phyloP scores from a whole-genome alignment of 192 early-diverging fungal species.

The Thamnidium elegans region DNA sequence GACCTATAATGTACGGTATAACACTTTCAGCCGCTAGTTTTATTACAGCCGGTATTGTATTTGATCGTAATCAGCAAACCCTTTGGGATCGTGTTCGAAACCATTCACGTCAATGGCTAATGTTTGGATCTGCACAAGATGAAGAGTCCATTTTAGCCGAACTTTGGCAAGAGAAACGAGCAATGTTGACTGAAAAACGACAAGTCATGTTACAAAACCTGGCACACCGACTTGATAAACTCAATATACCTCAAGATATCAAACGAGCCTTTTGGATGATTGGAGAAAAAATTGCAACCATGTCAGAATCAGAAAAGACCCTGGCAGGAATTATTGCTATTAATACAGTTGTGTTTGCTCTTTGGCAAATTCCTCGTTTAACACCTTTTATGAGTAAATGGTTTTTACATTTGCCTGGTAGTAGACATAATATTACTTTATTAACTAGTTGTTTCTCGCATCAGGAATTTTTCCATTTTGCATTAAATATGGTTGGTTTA shows the following conservation, averaged over 20 bases:
- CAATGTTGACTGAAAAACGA: background rate
- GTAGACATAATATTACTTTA: slow-evolving; percentile 66
- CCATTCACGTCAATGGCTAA: background rate
- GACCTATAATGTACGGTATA: slow-evolving; percentile 1
- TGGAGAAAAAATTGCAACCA: slow-evolving; percentile 5
- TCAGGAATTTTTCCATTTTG: slow-evolving; percentile 66
- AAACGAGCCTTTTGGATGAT: slow-evolving; percentile 10
- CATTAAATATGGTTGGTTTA: slow-evolving; percentile 79
- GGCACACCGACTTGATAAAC: background rate
- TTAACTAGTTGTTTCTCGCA: slow-evolving; percentile 82
- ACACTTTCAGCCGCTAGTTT: background rate
- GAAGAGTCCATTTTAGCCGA: background rate
- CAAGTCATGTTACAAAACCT: background rate
- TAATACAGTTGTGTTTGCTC: slow-evolving; percentile 69
- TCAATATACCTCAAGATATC: slow-evolving; percentile 5
- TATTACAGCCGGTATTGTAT: slow-evolving; percentile 9
- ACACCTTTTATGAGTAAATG: slow-evolving; percentile 67
- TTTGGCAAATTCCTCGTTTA: slow-evolving; percentile 67
- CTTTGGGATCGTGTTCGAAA: background rate
- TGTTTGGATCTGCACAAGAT: background rate
- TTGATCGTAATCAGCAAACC: slow-evolving; percentile 13
- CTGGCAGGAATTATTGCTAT: slow-evolving; percentile 58
- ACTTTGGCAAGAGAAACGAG: slow-evolving; percentile 17
- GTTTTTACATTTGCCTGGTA: slow-evolving; percentile 78
- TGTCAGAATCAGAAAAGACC: slow-evolving; percentile 20